phyloP scores from a whole-genome alignment of 2,329 filamentous ascomycete genomes.

The Botrytis fragariae region DNA sequence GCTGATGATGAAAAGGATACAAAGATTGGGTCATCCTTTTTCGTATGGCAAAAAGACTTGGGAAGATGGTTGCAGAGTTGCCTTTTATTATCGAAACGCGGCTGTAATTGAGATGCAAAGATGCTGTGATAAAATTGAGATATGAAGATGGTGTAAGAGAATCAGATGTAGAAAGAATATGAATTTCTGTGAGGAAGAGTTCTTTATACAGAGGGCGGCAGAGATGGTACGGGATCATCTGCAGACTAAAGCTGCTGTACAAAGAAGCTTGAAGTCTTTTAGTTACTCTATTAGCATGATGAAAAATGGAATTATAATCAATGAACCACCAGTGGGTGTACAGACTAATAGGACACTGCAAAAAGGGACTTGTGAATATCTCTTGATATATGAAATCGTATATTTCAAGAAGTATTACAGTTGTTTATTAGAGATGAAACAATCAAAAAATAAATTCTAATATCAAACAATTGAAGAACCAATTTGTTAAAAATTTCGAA shows the following conservation, averaged over 20 bases:
- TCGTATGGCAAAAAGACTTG: not conserved
- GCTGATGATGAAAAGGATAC: not conserved
- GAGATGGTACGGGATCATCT: not conserved
- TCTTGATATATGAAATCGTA: too few relatives aligned
- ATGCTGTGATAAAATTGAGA: too few relatives aligned
- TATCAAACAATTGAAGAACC: too few relatives aligned
- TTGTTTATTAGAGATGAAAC: too few relatives aligned
- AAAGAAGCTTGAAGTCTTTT: not conserved
- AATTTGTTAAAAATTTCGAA: too few relatives aligned
- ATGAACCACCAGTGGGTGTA: not conserved
- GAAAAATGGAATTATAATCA: too few relatives aligned
- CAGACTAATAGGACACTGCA: too few relatives aligned
- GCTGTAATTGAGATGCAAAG: not conserved
- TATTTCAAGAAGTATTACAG: too few relatives aligned
- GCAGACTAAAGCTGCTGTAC: not conserved
- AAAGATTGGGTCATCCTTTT: not conserved
- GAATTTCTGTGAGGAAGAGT: not conserved
- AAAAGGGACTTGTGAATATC: too few relatives aligned
- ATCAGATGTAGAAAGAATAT: not conserved
- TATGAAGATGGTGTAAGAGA: not conserved
- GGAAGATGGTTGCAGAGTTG: too few relatives aligned
- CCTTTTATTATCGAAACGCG: not conserved
- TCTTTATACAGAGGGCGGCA: not conserved
- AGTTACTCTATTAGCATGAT: too few relatives aligned
- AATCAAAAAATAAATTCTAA: too few relatives aligned